Base-by-base conservation (phyloP, 805 yeast genomes). In the Pichia paraexigua region DNA sequence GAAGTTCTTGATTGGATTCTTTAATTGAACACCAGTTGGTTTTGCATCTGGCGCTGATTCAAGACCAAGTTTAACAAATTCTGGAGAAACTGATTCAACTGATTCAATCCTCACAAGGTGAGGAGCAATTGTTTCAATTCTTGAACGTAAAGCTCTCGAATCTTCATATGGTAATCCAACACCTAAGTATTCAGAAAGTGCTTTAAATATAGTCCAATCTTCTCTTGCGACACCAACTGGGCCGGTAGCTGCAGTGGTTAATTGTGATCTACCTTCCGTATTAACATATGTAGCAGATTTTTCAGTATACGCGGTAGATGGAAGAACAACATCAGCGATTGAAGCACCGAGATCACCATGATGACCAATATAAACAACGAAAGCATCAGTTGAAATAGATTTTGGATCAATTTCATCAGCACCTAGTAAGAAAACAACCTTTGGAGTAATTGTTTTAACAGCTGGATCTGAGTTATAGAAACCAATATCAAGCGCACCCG, bases 281-380 rank as follows among this genome's bases (percentile, higher is more conserved):
- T 87, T 87, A 57, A 87, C 91, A 68, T 79, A 87, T 5, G 94
- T 88, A 52, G 87, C 90, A 27, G 82, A 72, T 70, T 87, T 88
- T 69, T 87, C 96, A 41, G 96, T 88, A 77, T 84, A 88, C 41
- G 96, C 95, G 37, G 91, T 77, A 46, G 91, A 91, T 45, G 96
- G 96, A 58, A 87, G 77, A 53, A 87, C 78, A 44, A 87, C 95
- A 67, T 87, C 95, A 44, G 96, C 96, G 60, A 80, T 78, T 10
- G 92, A 82, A 28, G 96, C 96, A 59, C 96, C 96, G 22, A 78
- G 68, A 61, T 87, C 96, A 71, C 96, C 96, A 70, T 87, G 95
- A 70, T 88, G 95, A 51, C 96, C 96, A 71, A 87, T 89, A 71
- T 87, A 87, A 49, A 87, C 82, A 30, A 88, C 96, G 66, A 87